Evolutionary conservation across 768 basidiomycete species (phyloP), one percentile per base, ranked within the genome.

Genomic region (Leccinum rimulosum): DNA sequence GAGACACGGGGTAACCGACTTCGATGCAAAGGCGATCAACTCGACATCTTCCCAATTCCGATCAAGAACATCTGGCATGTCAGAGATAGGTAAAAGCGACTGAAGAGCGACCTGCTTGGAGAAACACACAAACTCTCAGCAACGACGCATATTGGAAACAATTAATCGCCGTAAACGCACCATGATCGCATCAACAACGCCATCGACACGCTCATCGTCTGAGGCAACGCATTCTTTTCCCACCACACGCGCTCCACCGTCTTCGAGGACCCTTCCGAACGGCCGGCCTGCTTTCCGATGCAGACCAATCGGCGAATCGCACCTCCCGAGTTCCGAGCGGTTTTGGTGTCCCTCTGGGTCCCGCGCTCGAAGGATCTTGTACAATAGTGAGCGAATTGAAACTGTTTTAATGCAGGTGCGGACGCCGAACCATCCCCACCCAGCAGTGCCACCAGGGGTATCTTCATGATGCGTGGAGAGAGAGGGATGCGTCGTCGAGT

Each of bases 391-490:
- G 69, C 0, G 68, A 69, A 38, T 68, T 68, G 30, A 72, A 71
- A 7, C 70, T 70, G 12, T 71, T 71, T 6, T 5, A 70, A 55
- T 5, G 54, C 12, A 6, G 63, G 31, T 19, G 53, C 31, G 1
- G 66, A 40, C 0, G 58, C 17, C 0, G 70, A 60, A 27, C 66
- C 61, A 22, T 49, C 57, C 22, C 22, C 22, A 22, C 22, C 22
- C 22, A 22, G 22, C 22, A 22, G 22, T 22, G 94, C 93, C 12
- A 95, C 81, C 4, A 97, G 80, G 3, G 98, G 85, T 0, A 95
- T 97, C 71, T 97, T 96, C 80, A 95, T 92, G 51, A 98, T 89
- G 12, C 96, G 89, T 30, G 91, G 87, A 1, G 89, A 86, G 12
- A 0, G 89, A 87, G 1, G 93, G 91, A 72, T 95, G 95, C 5